These are phyloP conservation scores for Panus rudis DNA, from an alignment of 768 basidiomycete species.

Conservation along the genomic window DNA sequence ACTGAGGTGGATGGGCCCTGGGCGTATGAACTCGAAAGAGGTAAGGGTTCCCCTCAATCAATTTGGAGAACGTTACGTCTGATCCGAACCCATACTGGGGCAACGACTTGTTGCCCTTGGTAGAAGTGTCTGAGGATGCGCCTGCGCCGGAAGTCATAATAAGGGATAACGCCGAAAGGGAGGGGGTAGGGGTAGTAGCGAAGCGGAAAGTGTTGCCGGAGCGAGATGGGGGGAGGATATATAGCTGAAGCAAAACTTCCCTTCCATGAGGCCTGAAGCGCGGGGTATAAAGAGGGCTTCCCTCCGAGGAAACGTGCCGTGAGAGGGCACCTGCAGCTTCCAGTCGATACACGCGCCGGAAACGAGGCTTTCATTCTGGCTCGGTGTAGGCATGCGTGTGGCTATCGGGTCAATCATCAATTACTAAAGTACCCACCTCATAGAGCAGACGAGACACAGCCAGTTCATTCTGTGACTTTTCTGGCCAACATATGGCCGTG, in stretches of 20 bases:
- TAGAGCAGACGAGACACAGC: too few species aligned
- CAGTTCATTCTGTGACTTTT: too few species aligned
- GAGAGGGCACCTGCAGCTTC: too few species aligned
- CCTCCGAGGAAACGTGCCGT: neutral
- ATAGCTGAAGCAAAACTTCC: neutral
- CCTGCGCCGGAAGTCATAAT: slow-evolving; percentile 9
- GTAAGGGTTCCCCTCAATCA: slow-evolving; percentile 61
- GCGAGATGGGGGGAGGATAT: neutral
- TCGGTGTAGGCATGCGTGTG: too few species aligned
- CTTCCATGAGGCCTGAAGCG: too few species aligned
- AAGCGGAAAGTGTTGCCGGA: neutral
- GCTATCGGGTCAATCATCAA: too few species aligned
- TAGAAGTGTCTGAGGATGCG: slow-evolving; percentile 6
- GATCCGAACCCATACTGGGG: slow-evolving; percentile 72
- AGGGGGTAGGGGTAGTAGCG: slow-evolving; percentile 10
- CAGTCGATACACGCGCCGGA: slow-evolving; percentile 5
- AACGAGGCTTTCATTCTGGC: slow-evolving; percentile 6
- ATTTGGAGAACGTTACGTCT: slow-evolving; percentile 52
- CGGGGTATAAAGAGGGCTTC: neutral
- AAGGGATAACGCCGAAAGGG: slow-evolving; percentile 6
- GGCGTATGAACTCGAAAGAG: slow-evolving; percentile 79
- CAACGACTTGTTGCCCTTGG: slow-evolving; percentile 28
- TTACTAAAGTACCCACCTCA: too few species aligned
- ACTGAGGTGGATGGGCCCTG: slow-evolving; percentile 45
- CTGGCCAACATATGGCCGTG: too few species aligned